Evolutionary conservation across 371 early-diverging fungal species (phyloP), one percentile per base, ranked within the genome.

Genomic region (Apophysomyces variabilis): DNA sequence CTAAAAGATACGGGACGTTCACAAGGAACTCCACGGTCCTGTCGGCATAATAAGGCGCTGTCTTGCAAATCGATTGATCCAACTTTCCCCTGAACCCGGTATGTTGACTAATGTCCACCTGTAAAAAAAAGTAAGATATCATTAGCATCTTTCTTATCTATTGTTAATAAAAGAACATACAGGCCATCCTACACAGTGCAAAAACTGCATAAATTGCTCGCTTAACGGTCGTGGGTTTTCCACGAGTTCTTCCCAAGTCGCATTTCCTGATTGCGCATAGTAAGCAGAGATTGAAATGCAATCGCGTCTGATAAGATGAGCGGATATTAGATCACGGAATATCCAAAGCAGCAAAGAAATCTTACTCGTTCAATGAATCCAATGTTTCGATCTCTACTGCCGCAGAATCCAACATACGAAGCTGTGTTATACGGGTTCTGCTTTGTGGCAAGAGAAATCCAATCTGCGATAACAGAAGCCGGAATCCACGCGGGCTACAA

Each of bases 21-120:
- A 92, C 91, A n/a, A 93, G 69, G 56, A 91, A 85, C 63, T 94
- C 93, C 5, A 82, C 75, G 4, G 72, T 86, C 12, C 90, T 75
- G 61, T 88, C 87, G 0, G 92, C 87, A 73, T 86, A 94, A 70
- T 94, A 94, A 0, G 91, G 88, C 0, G 88, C 80, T 1, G 87
- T 86, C 11, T 80, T 74, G 61, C 91, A 90, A 7, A 83, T 64
- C 1, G 75, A 59, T 12, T 82, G 47, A 58, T 79, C 80, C 9
- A 93, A 68, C 32, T 83, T 85, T 14, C 91, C 93, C 62, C 77
- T 75, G 71, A 76, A 94, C 7, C 93, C 93, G 9, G 68, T 66
- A 64, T 93, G 94, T 0, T 76, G 62, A 7, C 72, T 75, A 6
- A 89, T 46, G 37, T 80, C 68, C 12, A 92, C 83, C 84, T 83